Conservation (phyloP, 306 rosid species). For the Quercus variabilis region DNA sequence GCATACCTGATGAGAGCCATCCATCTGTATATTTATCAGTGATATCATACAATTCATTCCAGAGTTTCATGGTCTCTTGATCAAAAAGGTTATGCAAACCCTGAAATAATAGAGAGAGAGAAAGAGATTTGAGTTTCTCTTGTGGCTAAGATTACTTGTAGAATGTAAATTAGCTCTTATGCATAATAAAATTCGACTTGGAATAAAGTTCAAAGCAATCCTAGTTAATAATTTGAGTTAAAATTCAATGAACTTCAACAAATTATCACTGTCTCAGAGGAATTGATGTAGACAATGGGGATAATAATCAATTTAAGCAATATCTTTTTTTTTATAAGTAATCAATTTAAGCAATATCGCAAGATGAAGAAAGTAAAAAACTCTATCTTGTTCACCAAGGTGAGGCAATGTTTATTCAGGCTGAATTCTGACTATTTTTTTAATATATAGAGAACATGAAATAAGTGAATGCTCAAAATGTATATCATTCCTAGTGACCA, state of each 20-base stretch:
- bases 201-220: not conserved
- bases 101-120: conserved; percentile 38
- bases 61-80: conserved; percentile 44
- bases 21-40: conserved; percentile 85
- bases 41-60: conserved; percentile 70
- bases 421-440: not conserved
- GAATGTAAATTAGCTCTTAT: not conserved
- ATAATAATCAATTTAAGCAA: not conserved
- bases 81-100: conserved; percentile 68
- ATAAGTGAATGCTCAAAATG: not conserved
- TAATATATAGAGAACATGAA: not conserved
- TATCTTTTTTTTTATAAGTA: not conserved
- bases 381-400: not conserved
- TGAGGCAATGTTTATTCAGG: not conserved
- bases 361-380: not conserved
- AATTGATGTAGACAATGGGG: not conserved
- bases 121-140: conserved; percentile 16
- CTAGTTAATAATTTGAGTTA: not conserved
- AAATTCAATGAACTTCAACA: not conserved
- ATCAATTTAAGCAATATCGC: not conserved
- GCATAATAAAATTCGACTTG: not conserved
- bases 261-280: not conserved
- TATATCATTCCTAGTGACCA: not conserved
- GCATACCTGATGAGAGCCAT: conserved; percentile 89
- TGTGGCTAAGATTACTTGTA: conserved; percentile 8